Conservation (phyloP, 345 rosid genomes). For the Brassica rapa region DNA sequence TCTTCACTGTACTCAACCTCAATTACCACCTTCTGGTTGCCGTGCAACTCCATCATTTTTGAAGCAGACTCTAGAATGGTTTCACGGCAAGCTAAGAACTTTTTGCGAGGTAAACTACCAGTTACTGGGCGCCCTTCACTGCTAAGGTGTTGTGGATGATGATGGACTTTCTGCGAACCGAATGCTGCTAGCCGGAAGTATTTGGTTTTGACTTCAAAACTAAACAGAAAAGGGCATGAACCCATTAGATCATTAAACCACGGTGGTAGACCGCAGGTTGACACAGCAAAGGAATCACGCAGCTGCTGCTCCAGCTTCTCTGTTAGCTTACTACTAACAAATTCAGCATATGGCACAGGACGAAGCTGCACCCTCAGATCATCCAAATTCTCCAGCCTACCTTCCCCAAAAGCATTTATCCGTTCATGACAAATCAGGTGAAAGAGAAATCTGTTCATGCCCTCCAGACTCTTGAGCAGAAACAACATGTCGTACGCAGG, state of each 20-base stretch:
- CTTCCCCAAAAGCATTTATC: constrained; percentile 60
- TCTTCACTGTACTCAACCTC: constrained; percentile 90
- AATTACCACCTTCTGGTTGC: constrained; percentile 57
- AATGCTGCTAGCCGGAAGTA: constrained; percentile 82
- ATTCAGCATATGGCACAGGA: constrained; percentile 62
- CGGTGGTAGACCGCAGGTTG: constrained; percentile 69
- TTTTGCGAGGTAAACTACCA: constrained; percentile 60
- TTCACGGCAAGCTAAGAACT: constrained; percentile 75
- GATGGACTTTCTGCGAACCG: constrained; percentile 54
- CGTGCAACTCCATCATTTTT: constrained; percentile 74
- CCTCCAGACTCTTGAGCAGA: constrained; percentile 78
- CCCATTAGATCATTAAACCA: constrained; percentile 86
- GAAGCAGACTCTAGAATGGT: constrained; percentile 74
- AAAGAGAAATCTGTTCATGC: constrained; percentile 64
- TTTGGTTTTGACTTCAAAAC: constrained; percentile 78
- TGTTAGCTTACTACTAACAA: constrained; percentile 78
- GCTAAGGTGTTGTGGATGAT: constrained; percentile 45
- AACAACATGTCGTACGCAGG: constrained; percentile 63
- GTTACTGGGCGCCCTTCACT: constrained; percentile 53
- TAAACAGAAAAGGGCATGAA: constrained; percentile 87
- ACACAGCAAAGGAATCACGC: constrained; percentile 71
- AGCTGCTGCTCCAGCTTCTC: constrained; percentile 95
- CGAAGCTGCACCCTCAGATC: constrained; percentile 52
- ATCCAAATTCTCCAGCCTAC: constrained; percentile 62
- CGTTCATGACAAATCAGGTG: constrained; percentile 65